phyloP scores from a whole-genome alignment of 192 early-diverging fungal genomes.

The Jimgerdemannia flammicorona region DNA sequence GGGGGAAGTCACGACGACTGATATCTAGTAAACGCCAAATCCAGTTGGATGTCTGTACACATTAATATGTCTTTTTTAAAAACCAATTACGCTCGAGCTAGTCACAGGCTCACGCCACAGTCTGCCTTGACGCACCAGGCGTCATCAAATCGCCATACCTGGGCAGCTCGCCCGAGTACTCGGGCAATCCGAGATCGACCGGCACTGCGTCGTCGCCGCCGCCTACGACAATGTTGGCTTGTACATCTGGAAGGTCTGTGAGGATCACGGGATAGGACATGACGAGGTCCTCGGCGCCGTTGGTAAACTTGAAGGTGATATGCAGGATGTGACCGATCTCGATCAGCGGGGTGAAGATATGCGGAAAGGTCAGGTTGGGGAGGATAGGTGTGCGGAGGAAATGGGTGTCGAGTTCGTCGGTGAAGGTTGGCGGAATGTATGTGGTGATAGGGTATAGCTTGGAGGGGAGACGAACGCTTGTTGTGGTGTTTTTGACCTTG shows the following conservation, averaged over 20 bases:
- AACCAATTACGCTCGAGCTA: too few relatives aligned
- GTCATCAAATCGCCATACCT: not conserved
- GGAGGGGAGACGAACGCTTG: conserved; percentile 18
- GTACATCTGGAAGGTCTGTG: conserved; percentile 20
- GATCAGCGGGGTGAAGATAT: conserved; percentile 25
- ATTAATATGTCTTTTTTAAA: too few relatives aligned
- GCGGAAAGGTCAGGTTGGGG: conserved; percentile 8
- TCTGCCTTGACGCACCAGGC: too few relatives aligned
- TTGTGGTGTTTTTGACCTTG: conserved; percentile 15
- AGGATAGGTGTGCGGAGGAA: conserved; percentile 27
- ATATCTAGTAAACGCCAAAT: too few relatives aligned
- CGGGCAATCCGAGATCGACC: conserved; percentile 33
- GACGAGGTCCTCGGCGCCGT: conserved; percentile 7
- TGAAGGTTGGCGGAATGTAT: conserved; percentile 21
- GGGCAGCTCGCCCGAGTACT: conserved; percentile 10
- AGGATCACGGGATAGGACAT: conserved; percentile 30
- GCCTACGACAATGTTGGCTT: conserved; percentile 3
- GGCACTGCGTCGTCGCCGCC: conserved; percentile 25
- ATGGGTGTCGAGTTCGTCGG: conserved; percentile 25
- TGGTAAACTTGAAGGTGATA: conserved; percentile 23
- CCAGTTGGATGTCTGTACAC: too few relatives aligned
- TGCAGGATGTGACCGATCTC: conserved; percentile 25
- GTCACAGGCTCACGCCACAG: too few relatives aligned
- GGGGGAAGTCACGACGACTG: too few relatives aligned
- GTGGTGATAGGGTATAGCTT: conserved; percentile 15